phyloP scores from a whole-genome alignment of 345 rosid species.

The Adansonia digitata region DNA sequence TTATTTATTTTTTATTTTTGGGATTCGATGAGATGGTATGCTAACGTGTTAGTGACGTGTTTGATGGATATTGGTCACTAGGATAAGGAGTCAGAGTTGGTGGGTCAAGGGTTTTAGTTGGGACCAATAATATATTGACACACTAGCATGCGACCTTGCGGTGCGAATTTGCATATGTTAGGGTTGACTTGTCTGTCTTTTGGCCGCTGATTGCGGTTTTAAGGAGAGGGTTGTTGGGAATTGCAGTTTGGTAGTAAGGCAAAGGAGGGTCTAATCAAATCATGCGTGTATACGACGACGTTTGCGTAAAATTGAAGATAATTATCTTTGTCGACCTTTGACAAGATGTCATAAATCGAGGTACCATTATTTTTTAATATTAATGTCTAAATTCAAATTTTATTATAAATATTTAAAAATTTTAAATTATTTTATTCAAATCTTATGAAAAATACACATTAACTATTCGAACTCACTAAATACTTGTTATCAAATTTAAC shows the following conservation, averaged over 20 bases:
- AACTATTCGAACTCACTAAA: no score
- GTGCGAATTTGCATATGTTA: neutral
- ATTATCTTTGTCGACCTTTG: neutral
- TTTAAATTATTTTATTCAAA: no score
- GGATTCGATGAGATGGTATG: neutral
- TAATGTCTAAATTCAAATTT: no score
- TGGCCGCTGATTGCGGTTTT: constrained; percentile 54
- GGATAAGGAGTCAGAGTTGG: neutral
- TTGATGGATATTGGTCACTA: neutral
- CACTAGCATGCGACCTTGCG: neutral
- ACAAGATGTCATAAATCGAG: neutral
- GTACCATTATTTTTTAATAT: no score
- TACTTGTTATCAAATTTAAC: no score
- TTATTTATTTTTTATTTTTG: neutral
- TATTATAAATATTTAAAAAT: no score
- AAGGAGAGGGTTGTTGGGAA: constrained; percentile 36
- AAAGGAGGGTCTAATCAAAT: constrained; percentile 11
- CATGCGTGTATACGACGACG: constrained; percentile 13
- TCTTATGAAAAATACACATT: no score
- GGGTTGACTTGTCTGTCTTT: constrained; percentile 19
- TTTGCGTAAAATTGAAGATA: constrained; percentile 9
- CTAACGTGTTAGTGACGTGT: constrained; percentile 18
- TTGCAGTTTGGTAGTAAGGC: constrained; percentile 26
- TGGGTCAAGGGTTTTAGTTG: no score
- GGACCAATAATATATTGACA: neutral